phyloP scores from a whole-genome alignment of 129 eudicot genomes.

The Arctium minus region DNA sequence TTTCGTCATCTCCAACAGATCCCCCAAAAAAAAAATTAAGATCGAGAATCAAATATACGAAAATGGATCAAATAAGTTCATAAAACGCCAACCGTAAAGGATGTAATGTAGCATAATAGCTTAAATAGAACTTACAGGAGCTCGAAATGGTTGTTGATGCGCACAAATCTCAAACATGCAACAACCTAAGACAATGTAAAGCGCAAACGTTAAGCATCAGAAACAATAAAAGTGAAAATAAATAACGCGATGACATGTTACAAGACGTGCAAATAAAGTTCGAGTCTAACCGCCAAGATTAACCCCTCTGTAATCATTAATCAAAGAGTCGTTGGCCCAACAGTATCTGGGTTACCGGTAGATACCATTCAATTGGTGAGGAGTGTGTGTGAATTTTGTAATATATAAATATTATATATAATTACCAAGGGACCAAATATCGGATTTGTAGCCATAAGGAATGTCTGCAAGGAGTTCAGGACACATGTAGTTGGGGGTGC shows the following conservation, averaged over 20 bases:
- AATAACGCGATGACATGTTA: background rate
- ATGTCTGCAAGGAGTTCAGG: constrained; percentile 97
- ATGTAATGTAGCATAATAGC: background rate
- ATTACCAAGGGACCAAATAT: constrained; percentile 96
- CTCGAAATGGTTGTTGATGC: constrained; percentile 92
- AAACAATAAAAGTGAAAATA: background rate
- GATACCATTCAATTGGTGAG: background rate
- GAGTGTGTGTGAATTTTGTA: background rate
- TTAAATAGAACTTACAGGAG: constrained; percentile 64
- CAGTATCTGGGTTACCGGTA: background rate
- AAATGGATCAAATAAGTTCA: constrained; percentile 2
- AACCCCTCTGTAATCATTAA: background rate
- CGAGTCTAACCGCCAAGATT: background rate
- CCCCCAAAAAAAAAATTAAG: background rate
- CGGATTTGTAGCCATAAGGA: constrained; percentile 97
- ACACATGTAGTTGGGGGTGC: constrained; percentile 97
- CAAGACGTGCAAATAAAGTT: background rate
- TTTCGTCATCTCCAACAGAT: background rate
- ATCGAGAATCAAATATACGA: background rate
- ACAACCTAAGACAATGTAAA: constrained; percentile 53
- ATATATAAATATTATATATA: background rate
- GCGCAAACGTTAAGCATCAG: background rate
- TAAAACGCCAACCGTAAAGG: background rate
- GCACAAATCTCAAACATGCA: constrained; percentile 99
- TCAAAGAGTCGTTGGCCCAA: background rate